Evolutionary conservation across 1,284 basidiomycete species (phyloP).

Genomic region (Lentinula novae-zelandiae): DNA sequence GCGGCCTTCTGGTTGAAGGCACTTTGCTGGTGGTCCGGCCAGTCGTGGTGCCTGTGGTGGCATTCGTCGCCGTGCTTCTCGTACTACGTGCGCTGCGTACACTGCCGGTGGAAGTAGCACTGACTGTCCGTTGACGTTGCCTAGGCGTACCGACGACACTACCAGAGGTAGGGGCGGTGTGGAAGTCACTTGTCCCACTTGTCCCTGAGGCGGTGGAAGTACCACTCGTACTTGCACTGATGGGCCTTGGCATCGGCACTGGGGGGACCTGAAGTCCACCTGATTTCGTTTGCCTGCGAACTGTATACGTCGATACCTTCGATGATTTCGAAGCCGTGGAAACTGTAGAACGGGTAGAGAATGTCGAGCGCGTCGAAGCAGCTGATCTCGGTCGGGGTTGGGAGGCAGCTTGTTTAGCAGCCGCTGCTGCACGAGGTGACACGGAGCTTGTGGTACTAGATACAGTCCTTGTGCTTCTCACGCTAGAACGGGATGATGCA

Average conservation of each 20-base stretch:
- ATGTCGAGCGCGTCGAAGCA: constrained; percentile 3
- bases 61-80: constrained; percentile 5
- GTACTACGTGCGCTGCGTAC: constrained; percentile 6
- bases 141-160: constrained; percentile 1
- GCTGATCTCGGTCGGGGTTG: not conserved
- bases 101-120: constrained; percentile 11
- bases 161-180: constrained; percentile 11
- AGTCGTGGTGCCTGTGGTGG: constrained; percentile 2
- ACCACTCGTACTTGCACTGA: constrained; percentile 6
- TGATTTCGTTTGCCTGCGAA: not conserved
- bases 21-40: not conserved
- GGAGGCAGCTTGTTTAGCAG: constrained; percentile 2
- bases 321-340: not conserved
- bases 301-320: constrained; percentile 3
- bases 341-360: not conserved
- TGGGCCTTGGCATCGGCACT: constrained; percentile 4
- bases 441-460: constrained; percentile 7
- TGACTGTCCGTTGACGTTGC: constrained; percentile 7
- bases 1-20: constrained; percentile 12
- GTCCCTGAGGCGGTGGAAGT: not conserved
- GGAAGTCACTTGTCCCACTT: constrained; percentile 10
- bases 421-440: constrained; percentile 3
- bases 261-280: not conserved
- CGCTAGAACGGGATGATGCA: constrained; percentile 4
- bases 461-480: not conserved